A percentile compares a stretch with the other conserved stretches of the same genome.
phyloP scores from a whole-genome alignment of 495 filamentous ascomycete species.

The Geoglossum glabrum region DNA sequence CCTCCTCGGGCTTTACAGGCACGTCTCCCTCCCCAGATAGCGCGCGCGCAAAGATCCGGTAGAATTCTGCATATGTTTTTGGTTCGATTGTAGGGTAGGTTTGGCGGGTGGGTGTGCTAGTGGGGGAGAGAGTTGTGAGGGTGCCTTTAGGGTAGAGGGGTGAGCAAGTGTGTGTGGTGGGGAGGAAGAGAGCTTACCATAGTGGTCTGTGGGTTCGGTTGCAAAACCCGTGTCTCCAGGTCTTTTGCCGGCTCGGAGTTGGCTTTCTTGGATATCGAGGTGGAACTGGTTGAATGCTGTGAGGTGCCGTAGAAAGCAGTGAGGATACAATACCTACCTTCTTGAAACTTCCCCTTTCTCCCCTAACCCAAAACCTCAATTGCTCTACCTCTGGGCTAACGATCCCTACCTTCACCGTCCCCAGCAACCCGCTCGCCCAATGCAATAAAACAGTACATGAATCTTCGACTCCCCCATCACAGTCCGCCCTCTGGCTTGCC shows the following conservation, averaged over 20 bases:
- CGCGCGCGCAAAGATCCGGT: conserved; percentile 46
- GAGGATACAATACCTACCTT: no score
- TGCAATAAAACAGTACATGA: conserved; percentile 47
- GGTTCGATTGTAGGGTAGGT: conserved; percentile 41
- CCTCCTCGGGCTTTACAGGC: conserved; percentile 52
- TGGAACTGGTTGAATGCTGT: no score
- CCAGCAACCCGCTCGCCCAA: conserved; percentile 38
- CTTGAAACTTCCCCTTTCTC: conserved; percentile 60
- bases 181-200: conserved; percentile 19
- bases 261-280: conserved; percentile 66
- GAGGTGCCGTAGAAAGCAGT: no score
- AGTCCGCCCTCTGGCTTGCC: conserved; percentile 38
- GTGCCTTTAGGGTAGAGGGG: conserved; percentile 11
- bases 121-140: conserved; percentile 23
- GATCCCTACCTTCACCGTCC: conserved; percentile 48
- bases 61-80: conserved; percentile 53
- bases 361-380: conserved; percentile 61
- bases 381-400: conserved; percentile 51
- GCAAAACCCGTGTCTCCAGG: conserved; percentile 47
- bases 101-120: conserved; percentile 23
- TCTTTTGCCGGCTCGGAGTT: conserved; percentile 47
- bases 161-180: not conserved
- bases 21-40: conserved; percentile 37
- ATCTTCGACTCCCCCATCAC: conserved; percentile 41
- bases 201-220: conserved; percentile 33